phyloP scores from a whole-genome alignment of 192 early-diverging fungal genomes.

The Haplosporangium gracile region DNA sequence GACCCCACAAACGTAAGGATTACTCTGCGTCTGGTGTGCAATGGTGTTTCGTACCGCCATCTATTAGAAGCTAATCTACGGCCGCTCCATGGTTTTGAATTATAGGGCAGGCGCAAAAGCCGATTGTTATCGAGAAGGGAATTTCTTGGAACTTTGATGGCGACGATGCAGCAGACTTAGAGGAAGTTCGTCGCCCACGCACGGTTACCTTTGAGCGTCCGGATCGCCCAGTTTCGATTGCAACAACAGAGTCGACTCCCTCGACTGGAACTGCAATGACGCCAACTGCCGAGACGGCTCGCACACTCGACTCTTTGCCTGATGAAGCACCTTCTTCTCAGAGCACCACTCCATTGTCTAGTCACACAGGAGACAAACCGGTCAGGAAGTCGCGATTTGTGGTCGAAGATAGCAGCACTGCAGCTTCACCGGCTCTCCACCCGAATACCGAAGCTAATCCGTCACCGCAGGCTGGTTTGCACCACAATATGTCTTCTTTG shows the following conservation, averaged over 20 bases:
- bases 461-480: constrained; percentile 11
- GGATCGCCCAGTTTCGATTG: constrained; percentile 1
- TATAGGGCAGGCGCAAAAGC: constrained; percentile 56
- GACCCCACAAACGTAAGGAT: constrained; percentile 51
- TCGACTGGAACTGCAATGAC: neutral
- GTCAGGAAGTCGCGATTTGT: constrained; percentile 60
- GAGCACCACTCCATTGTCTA: neutral
- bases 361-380: constrained; percentile 3
- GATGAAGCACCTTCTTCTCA: neutral
- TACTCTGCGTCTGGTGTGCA: neutral
- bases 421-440: constrained; percentile 13
- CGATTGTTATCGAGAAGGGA: constrained; percentile 58
- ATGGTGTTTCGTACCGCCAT: neutral
- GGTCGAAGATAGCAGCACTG: constrained; percentile 35
- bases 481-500: constrained; percentile 1
- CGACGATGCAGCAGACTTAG: constrained; percentile 29
- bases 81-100: neutral
- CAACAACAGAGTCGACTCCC: constrained; percentile 13
- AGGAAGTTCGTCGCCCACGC: constrained; percentile 23
- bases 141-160: constrained; percentile 79
- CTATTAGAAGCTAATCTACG: too few relatives aligned
- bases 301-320: neutral
- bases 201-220: constrained; percentile 43
- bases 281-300: neutral
- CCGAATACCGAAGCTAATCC: neutral